These are phyloP conservation scores for Xylariaceae sp. DNA, from an alignment of 2,329 filamentous ascomycete species.

Conservation along the genomic window DNA sequence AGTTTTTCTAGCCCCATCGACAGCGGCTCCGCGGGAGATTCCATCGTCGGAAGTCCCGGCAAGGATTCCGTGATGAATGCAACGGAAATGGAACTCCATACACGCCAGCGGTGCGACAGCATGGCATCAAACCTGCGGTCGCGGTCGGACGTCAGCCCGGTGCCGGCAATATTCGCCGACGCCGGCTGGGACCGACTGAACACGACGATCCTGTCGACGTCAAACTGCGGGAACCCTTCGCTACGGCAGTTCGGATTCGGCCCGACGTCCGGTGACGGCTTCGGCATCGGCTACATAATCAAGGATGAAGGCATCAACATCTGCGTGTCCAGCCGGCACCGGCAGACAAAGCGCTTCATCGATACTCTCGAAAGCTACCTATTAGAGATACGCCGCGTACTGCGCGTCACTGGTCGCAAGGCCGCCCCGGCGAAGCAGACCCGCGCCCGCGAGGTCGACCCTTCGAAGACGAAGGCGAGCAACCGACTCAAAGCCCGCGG, in stretches of 20 bases:
- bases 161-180: constrained; percentile 82
- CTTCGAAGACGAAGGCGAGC: constrained; percentile 28
- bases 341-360: constrained; percentile 86
- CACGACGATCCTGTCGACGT: constrained; percentile 88
- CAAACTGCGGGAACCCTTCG: constrained; percentile 96
- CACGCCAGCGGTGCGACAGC: constrained; percentile 50
- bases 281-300: constrained; percentile 98
- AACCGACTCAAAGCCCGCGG: constrained; percentile 65
- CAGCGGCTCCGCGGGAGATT: constrained; percentile 41
- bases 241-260: constrained; percentile 96
- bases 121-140: constrained; percentile 41
- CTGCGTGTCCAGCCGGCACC: constrained; percentile 87
- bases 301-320: constrained; percentile 89
- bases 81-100: constrained; percentile 32
- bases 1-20: constrained; percentile 59
- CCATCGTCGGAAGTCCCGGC: constrained; percentile 48
- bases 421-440: constrained; percentile 40
- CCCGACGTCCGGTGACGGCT: constrained; percentile 86
- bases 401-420: constrained; percentile 59
- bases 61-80: constrained; percentile 44
- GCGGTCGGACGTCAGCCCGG: constrained; percentile 38
- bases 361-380: constrained; percentile 87
- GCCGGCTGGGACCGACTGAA: constrained; percentile 92
- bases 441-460: constrained; percentile 51
- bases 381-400: constrained; percentile 78